A percentile compares a stretch with the other conserved stretches of the same genome.
phyloP scores from a whole-genome alignment of 305 asterid genomes.

The Solanum hybrid region DNA sequence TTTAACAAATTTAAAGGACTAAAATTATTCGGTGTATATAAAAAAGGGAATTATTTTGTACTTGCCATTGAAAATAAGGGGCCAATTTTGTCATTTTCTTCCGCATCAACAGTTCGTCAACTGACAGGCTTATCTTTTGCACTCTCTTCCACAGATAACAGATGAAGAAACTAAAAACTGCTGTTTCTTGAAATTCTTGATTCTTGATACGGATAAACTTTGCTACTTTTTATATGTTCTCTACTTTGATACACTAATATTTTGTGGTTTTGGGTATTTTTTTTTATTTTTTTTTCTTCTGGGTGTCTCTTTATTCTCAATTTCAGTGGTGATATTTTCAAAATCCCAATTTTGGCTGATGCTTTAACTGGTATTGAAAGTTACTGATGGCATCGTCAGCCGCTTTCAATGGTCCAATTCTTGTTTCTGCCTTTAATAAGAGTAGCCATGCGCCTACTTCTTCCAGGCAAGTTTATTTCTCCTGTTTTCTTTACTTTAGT shows the following conservation, averaged over 20 bases:
- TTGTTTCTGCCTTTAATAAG: conserved; percentile 16
- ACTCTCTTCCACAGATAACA: not conserved
- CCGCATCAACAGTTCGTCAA: not conserved
- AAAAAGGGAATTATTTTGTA: not conserved
- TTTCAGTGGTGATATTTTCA: not conserved
- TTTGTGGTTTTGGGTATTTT: not conserved
- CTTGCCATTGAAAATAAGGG: not conserved
- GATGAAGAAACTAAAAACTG: not conserved
- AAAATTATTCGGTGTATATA: not conserved
- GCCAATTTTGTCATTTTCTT: not conserved
- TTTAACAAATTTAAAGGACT: not conserved
- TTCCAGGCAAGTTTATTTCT: conserved; percentile 31
- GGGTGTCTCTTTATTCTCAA: not conserved
- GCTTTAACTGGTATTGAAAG: not conserved
- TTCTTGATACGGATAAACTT: not conserved
- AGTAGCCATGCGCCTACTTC: not conserved
- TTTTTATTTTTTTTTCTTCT: not conserved
- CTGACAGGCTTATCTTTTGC: not conserved
- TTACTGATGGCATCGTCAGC: conserved; percentile 29
- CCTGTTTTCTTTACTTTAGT: not conserved
- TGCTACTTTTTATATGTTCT: not conserved
- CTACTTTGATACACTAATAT: not conserved
- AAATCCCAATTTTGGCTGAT: not conserved
- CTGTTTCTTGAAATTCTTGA: not conserved
- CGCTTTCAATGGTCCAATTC: conserved; percentile 18